These are phyloP conservation scores for Mycena leptocephala DNA, from an alignment of 768 basidiomycete genomes.

Conservation along the genomic window DNA sequence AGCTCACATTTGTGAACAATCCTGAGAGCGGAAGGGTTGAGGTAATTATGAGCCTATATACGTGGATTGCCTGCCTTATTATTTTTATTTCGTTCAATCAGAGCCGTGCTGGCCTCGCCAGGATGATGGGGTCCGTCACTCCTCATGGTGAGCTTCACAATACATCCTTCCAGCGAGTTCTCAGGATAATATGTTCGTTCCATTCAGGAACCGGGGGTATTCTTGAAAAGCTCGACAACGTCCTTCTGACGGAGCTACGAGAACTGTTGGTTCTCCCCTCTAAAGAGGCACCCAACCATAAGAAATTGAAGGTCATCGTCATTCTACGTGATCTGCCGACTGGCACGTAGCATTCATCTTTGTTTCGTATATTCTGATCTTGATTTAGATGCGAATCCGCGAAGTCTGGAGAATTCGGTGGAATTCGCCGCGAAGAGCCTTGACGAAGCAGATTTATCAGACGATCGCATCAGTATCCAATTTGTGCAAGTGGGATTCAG, in stretches of 20 bases:
- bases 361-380: neutral
- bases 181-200: neutral
- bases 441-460: neutral
- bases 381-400: neutral
- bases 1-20: too few species aligned
- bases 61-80: neutral
- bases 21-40: neutral
- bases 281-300: neutral
- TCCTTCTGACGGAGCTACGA: constrained; percentile 1
- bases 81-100: neutral
- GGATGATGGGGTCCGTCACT: neutral
- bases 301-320: neutral
- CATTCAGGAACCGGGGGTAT: neutral
- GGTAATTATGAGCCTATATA: neutral
- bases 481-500: constrained; percentile 12
- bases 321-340: neutral
- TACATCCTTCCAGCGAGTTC: neutral
- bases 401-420: constrained; percentile 14
- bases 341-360: neutral
- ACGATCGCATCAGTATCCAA: constrained; percentile 1
- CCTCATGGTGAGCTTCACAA: neutral
- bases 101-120: neutral
- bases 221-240: constrained; percentile 6
- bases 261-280: constrained; percentile 3
- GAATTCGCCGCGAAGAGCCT: constrained; percentile 2